Conservation (phyloP, 768 basidiomycete genomes). For the Mrakia hoshinonis region DNA sequence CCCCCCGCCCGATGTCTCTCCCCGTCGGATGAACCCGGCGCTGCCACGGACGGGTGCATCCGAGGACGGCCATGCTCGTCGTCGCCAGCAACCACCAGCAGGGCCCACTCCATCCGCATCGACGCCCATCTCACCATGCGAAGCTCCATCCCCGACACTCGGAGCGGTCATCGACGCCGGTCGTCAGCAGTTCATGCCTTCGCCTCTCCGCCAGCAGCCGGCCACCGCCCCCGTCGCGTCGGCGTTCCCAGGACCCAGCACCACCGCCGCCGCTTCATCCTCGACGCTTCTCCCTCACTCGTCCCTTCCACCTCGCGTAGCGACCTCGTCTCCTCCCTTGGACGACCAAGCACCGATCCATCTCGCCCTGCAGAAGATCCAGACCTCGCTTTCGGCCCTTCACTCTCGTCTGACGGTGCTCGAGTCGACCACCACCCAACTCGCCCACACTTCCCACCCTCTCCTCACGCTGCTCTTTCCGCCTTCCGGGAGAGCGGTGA, state of each 20-base stretch:
- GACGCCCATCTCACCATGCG: not conserved
- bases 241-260: conserved; percentile 1
- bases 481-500: not conserved
- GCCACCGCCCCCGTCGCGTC: not conserved
- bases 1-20: conserved; percentile 15
- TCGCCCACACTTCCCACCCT: conserved; percentile 8
- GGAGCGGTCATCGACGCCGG: not conserved
- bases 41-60: not conserved
- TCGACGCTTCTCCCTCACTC: not conserved
- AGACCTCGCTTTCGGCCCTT: conserved; percentile 19
- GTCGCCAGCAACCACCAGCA: not conserved
- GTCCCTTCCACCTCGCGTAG: not conserved
- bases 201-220: not conserved
- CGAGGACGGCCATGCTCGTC: not conserved
- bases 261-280: not conserved
- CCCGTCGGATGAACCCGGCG: conserved; percentile 8
- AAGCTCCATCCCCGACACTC: not conserved
- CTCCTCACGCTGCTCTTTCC: conserved; percentile 18
- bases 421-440: conserved; percentile 8
- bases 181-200: not conserved
- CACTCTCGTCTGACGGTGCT: conserved; percentile 20
- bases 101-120: not conserved
- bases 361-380: conserved; percentile 22
- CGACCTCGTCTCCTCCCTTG: not conserved
- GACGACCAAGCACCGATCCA: too few species aligned